These are phyloP conservation scores for Heterobasidion occidentale DNA, from an alignment of 1,284 basidiomycete genomes.

Conservation along the genomic window DNA sequence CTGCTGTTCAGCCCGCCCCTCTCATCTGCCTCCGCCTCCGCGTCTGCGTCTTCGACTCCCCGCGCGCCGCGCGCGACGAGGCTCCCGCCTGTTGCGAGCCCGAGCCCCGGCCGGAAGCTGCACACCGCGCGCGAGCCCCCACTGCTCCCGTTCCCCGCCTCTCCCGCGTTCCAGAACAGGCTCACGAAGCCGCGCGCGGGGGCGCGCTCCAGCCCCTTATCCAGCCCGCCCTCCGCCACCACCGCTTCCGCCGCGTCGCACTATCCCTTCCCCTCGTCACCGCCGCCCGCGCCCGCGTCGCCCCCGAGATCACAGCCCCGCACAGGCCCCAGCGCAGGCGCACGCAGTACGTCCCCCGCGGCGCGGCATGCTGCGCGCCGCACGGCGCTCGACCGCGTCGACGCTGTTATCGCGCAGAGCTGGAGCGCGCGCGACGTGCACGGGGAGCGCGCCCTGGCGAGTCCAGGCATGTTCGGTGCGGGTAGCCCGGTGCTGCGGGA, in stretches of 20 bases:
- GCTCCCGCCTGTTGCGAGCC: not conserved
- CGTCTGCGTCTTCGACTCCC: not conserved
- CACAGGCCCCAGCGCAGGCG: too few species aligned
- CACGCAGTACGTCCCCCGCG: slow-evolving; percentile 14
- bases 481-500: not conserved
- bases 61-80: not conserved
- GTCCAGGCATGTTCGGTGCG: slow-evolving; percentile 12
- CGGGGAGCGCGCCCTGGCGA: slow-evolving; percentile 2
- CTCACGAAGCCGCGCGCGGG: not conserved
- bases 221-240: not conserved
- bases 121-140: slow-evolving; percentile 14
- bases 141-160: slow-evolving; percentile 19
- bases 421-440: slow-evolving; percentile 17
- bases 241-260: not conserved
- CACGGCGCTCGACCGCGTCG: slow-evolving; percentile 22
- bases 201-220: not conserved
- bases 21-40: not conserved
- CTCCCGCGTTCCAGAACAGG: slow-evolving; percentile 3
- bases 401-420: slow-evolving; percentile 23
- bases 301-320: too few species aligned
- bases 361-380: slow-evolving; percentile 19
- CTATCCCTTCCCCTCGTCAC: too few species aligned
- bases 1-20: slow-evolving; percentile 20
- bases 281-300: too few species aligned
- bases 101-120: slow-evolving; percentile 12